Percentiles rank a stretch among this genome's conserved stretches.
Evolutionary conservation across 2,329 filamentous ascomycete species (phyloP).

Genomic region (Phialophora verrucosa): DNA sequence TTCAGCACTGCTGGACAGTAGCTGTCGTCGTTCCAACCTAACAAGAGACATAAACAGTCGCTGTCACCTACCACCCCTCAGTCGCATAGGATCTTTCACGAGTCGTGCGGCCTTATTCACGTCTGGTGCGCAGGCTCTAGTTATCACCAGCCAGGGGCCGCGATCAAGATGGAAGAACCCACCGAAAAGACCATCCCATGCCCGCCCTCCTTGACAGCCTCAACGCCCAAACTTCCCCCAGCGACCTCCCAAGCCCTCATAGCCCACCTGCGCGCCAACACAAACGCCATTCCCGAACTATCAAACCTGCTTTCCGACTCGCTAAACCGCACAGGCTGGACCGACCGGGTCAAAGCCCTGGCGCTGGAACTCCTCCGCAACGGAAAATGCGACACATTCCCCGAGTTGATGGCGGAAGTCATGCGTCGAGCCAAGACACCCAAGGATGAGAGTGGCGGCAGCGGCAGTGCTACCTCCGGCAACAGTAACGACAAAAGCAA

Average conservation of each 20-base stretch:
- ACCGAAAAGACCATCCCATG: conserved; percentile 13
- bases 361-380: conserved; percentile 62
- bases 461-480: conserved; percentile 38
- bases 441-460: conserved; percentile 41
- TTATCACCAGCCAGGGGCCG: background rate
- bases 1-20: conserved; percentile 27
- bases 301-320: conserved; percentile 60
- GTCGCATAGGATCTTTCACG: background rate
- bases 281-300: conserved; percentile 60
- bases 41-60: background rate
- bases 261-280: conserved; percentile 34
- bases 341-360: conserved; percentile 60
- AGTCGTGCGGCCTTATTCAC: background rate
- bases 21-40: background rate
- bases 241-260: conserved; percentile 34
- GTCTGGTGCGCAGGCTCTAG: background rate
- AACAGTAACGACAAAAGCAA: conserved; percentile 29
- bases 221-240: conserved; percentile 25
- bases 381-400: conserved; percentile 62
- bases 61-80: background rate
- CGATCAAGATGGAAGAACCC: background rate
- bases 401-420: conserved; percentile 61
- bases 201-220: conserved; percentile 30
- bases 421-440: conserved; percentile 52
- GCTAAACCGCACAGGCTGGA: conserved; percentile 65